Base-by-base conservation (phyloP, 257 asterid species). In the Plectranthus barbatus region DNA sequence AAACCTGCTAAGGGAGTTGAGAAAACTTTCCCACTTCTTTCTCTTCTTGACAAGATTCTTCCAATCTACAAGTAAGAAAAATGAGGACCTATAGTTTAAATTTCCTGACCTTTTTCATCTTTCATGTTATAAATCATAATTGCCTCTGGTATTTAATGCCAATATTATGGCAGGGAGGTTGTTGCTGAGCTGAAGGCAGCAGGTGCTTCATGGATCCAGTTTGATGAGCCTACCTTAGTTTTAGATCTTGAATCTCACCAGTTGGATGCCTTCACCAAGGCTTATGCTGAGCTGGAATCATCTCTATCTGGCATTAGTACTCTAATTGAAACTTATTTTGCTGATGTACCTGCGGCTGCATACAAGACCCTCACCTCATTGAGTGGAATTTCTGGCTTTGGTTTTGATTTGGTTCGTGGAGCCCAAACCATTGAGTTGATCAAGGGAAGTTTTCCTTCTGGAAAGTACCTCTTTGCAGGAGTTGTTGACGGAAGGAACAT, bases 401-500 rank as follows among this genome's bases (percentile, higher is more conserved):
- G 98, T 26, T 88, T 89, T 72, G 97, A 92, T 74, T 75, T 92
- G 69, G 88, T 88, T 64, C 97, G 99, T 72, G 97, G 99, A 69
- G 55, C 85, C 34, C 69, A 82, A 77, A 83, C 96, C 59, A 74
- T 89, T 62, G 97, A 92, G 47, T 72, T 89, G 83, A 84, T 92
- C 71, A 89, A 83, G 86, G 64, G 79, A 65, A 82, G 87, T 59
- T 85, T 92, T 66, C 99, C 99, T 18, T 68, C 96, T 9, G 97
- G 95, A 63, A 92, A 92, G 55, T 86, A 82, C 83, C 83, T 92
- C 48, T 89, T 89, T 72, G 99, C 99, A 26, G 99, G 97, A 66
- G 84, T 89, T 58, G 99, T 92, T 75, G 99, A 92, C 41, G 99
- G 99, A 69, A 92, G 99, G 80, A 92, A 92, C 82, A 85, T 92